Evolutionary conservation across 139 green algal genomes (phyloP), one percentile per base, ranked within the genome.

Genomic region (Nannochloris sp.): DNA sequence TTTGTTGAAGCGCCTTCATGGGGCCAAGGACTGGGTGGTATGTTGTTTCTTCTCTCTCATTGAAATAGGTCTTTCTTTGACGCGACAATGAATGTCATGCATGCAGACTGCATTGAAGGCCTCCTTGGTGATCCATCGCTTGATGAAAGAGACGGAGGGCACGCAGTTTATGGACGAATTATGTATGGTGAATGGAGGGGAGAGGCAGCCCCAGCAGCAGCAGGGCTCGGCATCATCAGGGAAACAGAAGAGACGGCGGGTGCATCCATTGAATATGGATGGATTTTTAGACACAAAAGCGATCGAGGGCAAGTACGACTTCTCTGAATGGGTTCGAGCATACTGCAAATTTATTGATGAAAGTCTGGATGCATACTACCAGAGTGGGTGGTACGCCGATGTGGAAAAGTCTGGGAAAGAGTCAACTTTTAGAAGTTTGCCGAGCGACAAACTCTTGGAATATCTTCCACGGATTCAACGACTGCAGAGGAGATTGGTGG

Each of bases 341-440:
- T 97, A 97, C 73, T 86, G 81, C 44, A 76, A 88, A 40, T 97
- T 94, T 80, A 67, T 97, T 61, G 89, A 97, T 24, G 87, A 95
- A 75, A 48, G 55, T 31, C 70, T 95, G 60, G 75, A 80, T 4
- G 71, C 80, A 15, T 91, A 83, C 62, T n/a, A 34, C 2, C 24
- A 49, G 12, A 64, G 82, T 36, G 50, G n/a, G 24, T 88, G 77
- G 59, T 75, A 81, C 44, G 68, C 75, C 57, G 67, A 73, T 55
- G 59, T 64, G 57, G 71, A 83, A 64, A 62, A 44, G 16, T 58
- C 60, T 1, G 74, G 69, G 5, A 44, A 53, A 5, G 31, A 58
- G 56, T 77, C 70, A 9, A 53, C 37, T 25, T 23, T 72, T 24
- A 60, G 71, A 48, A 62, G 40, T 23, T 56, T 67, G 16, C 15